A percentile compares a stretch with the other conserved stretches of the same genome.
Evolutionary conservation across 2,329 filamentous ascomycete species (phyloP).

Genomic region (Microcyclospora tardicrescens): DNA sequence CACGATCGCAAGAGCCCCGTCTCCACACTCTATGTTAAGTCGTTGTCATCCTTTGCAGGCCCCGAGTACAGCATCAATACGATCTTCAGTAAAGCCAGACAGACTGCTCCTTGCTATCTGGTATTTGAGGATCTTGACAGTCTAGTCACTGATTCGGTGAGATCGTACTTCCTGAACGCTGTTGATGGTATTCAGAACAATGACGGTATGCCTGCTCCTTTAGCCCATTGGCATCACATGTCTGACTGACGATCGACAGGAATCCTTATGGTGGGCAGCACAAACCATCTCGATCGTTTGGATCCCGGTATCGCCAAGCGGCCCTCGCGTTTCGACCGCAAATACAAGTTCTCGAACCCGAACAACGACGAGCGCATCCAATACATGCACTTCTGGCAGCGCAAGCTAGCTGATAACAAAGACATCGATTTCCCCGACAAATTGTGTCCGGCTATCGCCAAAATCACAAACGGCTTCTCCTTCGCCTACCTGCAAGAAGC

Average conservation of each 20-base stretch:
- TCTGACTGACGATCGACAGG: too few relatives aligned
- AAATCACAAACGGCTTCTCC: slow-evolving; percentile 49
- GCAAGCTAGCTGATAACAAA: slow-evolving; percentile 40
- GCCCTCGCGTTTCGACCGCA: slow-evolving; percentile 53
- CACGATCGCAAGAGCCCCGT: slow-evolving; percentile 41
- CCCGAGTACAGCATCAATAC: slow-evolving; percentile 42
- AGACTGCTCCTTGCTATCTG: slow-evolving; percentile 53
- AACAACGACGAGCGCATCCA: slow-evolving; percentile 39
- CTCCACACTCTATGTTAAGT: slow-evolving; percentile 51
- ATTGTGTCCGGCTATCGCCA: slow-evolving; percentile 44
- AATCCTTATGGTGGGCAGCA: slow-evolving; percentile 44
- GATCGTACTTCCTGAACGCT: slow-evolving; percentile 61
- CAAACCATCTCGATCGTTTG: slow-evolving; percentile 44
- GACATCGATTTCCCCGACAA: slow-evolving; percentile 46
- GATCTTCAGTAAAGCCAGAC: slow-evolving; percentile 48
- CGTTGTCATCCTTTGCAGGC: slow-evolving; percentile 34
- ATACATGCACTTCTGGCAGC: slow-evolving; percentile 52
- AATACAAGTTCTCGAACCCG: slow-evolving; percentile 52
- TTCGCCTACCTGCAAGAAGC: slow-evolving; percentile 61
- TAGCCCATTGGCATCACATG: slow-evolving; percentile 38
- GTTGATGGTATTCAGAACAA: slow-evolving; percentile 58
- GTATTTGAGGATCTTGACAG: slow-evolving; percentile 62
- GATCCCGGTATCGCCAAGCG: slow-evolving; percentile 53
- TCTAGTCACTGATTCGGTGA: slow-evolving; percentile 46
- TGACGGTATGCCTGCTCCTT: slow-evolving; percentile 59